phyloP scores from a whole-genome alignment of 2,329 filamentous ascomycete species.

The Aurifilum marmelostoma region DNA sequence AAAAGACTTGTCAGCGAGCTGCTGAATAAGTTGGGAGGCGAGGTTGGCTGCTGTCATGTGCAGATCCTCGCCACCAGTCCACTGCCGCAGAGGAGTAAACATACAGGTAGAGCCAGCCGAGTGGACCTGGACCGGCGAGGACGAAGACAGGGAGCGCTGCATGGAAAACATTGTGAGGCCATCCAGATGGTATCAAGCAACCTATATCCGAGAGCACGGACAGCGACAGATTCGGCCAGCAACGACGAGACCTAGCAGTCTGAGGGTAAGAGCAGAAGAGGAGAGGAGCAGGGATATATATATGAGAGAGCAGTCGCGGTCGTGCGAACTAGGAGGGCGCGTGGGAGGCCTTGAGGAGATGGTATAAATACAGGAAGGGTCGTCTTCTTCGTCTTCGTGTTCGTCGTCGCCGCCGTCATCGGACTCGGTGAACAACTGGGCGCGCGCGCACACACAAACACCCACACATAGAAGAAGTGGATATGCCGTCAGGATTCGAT shows the following conservation, averaged over 20 bases:
- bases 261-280: neutral
- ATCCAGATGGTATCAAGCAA: constrained; percentile 41
- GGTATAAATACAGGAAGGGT: neutral
- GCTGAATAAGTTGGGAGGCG: constrained; percentile 8
- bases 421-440: constrained; percentile 1
- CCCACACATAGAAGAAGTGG: constrained; percentile 1
- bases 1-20: constrained; percentile 15
- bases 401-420: constrained; percentile 11
- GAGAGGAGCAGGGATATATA: neutral
- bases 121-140: constrained; percentile 63
- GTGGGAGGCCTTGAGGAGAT: neutral
- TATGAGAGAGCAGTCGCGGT: neutral
- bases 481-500: neutral
- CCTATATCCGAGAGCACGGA: constrained; percentile 34
- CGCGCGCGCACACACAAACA: too few species aligned
- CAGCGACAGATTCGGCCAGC: constrained; percentile 30
- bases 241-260: constrained; percentile 21
- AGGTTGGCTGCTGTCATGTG: constrained; percentile 22
- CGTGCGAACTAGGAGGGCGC: neutral
- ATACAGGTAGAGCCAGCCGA: constrained; percentile 57
- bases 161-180: constrained; percentile 63
- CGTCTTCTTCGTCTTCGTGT: neutral
- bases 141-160: constrained; percentile 65
- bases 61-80: neutral
- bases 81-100: constrained; percentile 40